Evolutionary conservation across 495 filamentous ascomycete species (phyloP), one percentile per base, ranked within the genome.

Genomic region (Cudoniella acicularis): DNA sequence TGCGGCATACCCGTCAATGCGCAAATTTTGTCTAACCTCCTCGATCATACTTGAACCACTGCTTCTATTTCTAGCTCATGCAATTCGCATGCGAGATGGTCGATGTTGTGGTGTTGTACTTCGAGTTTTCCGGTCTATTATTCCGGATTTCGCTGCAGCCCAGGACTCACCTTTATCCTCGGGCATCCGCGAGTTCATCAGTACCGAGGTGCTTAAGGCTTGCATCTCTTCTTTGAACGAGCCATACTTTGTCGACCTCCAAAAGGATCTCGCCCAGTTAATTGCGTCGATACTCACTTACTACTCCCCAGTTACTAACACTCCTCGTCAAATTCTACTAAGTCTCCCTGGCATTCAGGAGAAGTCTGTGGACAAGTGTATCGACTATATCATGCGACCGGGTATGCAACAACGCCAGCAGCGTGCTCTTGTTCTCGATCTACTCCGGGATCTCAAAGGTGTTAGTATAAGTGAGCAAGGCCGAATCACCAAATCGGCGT

Each of bases 181-280:
- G 1, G 86, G 85, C 27, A 92, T 98, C 56, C 88, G 92, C 60
- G 92, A 97, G 67, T 99, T 94, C 64, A 92, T 98, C 64, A 88
- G 80, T 57, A 87, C 82, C 24, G 90, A 96, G 59, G 90, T 93
- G 2, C 78, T 95, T 21, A 88, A 87, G 74, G 85, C 88, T 0
- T 89, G 86, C 60, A 89, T 96, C 70, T 87, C 90, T 20, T 93
- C 89, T 13, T 80, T 99, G 26, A 87, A 98, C 70, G 94, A 98
- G 55, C 83, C 91, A 0, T 97, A 98, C 68, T 98, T 98, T 64
- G 92, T 96, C 42, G 94, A 99, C 57, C 83, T 92, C 66, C 94
- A 99, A 66, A 95, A 91, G 70, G 94, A 98, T 36, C 81, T 98
- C 10, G 94, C 91, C 13, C 79, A 85, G 30, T 80, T 96, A 3